phyloP scores from a whole-genome alignment of 768 basidiomycete genomes.

The Mrakia blollopis region DNA sequence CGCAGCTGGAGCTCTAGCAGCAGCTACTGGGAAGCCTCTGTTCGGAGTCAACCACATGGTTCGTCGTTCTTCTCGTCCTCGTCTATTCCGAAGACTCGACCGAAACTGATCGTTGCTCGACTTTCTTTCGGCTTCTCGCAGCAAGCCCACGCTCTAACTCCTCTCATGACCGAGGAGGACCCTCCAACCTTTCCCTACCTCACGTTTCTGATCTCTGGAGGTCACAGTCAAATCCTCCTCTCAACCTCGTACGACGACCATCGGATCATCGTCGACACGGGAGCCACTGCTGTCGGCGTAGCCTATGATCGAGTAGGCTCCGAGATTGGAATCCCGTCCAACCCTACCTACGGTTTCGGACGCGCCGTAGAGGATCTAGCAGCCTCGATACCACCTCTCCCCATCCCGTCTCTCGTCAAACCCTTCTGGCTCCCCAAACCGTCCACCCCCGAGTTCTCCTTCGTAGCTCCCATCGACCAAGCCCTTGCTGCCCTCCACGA shows the following conservation, averaged over 20 bases:
- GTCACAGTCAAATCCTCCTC: constrained; percentile 83
- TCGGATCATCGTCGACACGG: constrained; percentile 65
- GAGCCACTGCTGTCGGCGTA: constrained; percentile 63
- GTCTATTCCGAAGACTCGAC: not conserved
- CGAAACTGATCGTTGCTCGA: not conserved
- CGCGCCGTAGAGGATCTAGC: constrained; percentile 73
- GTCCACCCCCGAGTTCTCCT: not conserved
- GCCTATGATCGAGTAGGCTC: constrained; percentile 18
- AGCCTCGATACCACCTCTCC: not conserved
- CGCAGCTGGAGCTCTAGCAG: constrained; percentile 79
- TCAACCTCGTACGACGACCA: constrained; percentile 59
- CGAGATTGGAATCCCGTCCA: not conserved
- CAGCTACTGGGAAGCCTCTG: constrained; percentile 67
- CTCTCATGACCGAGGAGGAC: constrained; percentile 57
- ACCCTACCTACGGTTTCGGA: constrained; percentile 56
- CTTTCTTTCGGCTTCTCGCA: constrained; percentile 41
- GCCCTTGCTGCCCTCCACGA: not conserved
- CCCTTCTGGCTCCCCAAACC: not conserved
- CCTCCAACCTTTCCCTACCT: constrained; percentile 75
- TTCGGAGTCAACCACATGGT: constrained; percentile 97
- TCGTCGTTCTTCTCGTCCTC: constrained; percentile 33
- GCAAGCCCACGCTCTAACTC: constrained; percentile 91
- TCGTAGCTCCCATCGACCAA: not conserved
- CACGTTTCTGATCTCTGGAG: constrained; percentile 83
- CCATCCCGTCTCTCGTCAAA: constrained; percentile 1